phyloP scores from a whole-genome alignment of 2,329 filamentous ascomycete species.

The Ceratocystis harringtonii region DNA sequence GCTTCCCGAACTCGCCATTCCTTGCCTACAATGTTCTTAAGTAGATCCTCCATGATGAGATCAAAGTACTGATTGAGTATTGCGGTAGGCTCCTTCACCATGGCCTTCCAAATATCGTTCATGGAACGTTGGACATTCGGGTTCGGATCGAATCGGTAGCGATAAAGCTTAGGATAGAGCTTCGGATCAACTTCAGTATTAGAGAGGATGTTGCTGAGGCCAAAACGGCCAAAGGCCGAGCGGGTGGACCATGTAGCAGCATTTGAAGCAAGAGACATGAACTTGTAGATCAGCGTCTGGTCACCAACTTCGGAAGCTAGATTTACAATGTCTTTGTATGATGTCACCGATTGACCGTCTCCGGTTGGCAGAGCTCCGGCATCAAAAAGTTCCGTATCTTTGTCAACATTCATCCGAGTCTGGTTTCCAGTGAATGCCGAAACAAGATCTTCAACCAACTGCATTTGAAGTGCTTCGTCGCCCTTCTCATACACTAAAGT shows the following conservation, averaged over 20 bases:
- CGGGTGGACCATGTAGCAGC: slow-evolving; percentile 96
- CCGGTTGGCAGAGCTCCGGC: slow-evolving; percentile 79
- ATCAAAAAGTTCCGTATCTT: slow-evolving; percentile 87
- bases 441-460: slow-evolving; percentile 76
- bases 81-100: slow-evolving; percentile 74
- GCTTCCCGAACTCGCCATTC: slow-evolving; percentile 92
- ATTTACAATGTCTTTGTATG: slow-evolving; percentile 95
- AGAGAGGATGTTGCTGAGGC: slow-evolving; percentile 78
- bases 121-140: slow-evolving; percentile 84
- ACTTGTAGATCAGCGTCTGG: slow-evolving; percentile 89
- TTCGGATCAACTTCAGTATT: slow-evolving; percentile 82
- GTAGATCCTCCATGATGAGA: slow-evolving; percentile 71
- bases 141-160: slow-evolving; percentile 92
- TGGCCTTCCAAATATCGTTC: slow-evolving; percentile 92
- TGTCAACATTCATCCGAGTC: slow-evolving; percentile 65
- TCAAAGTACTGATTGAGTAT: slow-evolving; percentile 74
- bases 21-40: slow-evolving; percentile 71
- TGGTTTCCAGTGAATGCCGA: slow-evolving; percentile 71
- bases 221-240: slow-evolving; percentile 87
- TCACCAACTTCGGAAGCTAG: slow-evolving; percentile 94
- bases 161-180: slow-evolving; percentile 84
- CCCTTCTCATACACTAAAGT: slow-evolving; percentile 91
- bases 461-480: slow-evolving; percentile 61
- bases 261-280: slow-evolving; percentile 94
- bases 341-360: slow-evolving; percentile 77